Percentiles rank a stretch among this genome's conserved stretches.
phyloP scores from a whole-genome alignment of 768 basidiomycete species.

The Boletus huronensis region DNA sequence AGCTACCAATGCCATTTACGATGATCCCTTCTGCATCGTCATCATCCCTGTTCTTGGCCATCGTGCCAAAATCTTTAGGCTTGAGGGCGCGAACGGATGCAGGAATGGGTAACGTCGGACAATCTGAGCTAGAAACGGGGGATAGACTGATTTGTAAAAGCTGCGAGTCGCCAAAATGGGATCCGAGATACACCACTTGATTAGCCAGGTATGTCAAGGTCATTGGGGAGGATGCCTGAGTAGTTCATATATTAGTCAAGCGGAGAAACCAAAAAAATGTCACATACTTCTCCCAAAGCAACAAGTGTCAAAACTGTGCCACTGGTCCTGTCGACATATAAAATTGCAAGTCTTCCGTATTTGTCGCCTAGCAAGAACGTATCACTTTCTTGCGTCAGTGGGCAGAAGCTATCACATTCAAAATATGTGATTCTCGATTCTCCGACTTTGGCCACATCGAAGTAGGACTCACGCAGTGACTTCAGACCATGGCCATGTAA shows the following conservation, averaged over 20 bases:
- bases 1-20: constrained; percentile 51
- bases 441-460: background rate
- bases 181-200: constrained; percentile 73
- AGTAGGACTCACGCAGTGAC: constrained; percentile 56
- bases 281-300: constrained; percentile 68
- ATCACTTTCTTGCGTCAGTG: constrained; percentile 42
- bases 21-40: constrained; percentile 41
- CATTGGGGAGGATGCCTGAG: constrained; percentile 66
- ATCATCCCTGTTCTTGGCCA: constrained; percentile 36
- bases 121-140: constrained; percentile 39
- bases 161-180: constrained; percentile 79
- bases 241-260: constrained; percentile 4
- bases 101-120: constrained; percentile 52
- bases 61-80: constrained; percentile 33
- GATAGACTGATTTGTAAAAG: constrained; percentile 54
- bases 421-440: background rate
- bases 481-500: constrained; percentile 77
- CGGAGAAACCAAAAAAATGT: background rate
- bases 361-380: constrained; percentile 65
- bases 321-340: constrained; percentile 48
- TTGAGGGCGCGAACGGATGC: constrained; percentile 42
- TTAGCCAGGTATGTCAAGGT: constrained; percentile 69
- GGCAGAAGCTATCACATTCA: constrained; percentile 43
- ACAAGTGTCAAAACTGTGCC: constrained; percentile 46
- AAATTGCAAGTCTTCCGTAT: constrained; percentile 65